Conservation (phyloP, 2,329 filamentous ascomycete genomes). For the Magnaporthales sp. region DNA sequence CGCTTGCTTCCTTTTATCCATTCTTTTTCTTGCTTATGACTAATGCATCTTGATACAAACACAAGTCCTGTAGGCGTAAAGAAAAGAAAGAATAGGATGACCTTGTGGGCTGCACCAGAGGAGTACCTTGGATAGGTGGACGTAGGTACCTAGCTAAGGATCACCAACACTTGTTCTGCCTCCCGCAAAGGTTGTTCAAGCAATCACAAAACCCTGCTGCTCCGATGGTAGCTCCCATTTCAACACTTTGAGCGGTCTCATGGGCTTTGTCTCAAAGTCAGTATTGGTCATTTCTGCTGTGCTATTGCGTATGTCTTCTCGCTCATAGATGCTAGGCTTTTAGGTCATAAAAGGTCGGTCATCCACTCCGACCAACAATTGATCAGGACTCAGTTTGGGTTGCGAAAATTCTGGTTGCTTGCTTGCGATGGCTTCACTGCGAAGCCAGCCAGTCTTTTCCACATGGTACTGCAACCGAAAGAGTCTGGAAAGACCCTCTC, state of each 20-base stretch:
- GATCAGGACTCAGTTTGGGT: background rate
- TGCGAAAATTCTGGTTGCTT: no score
- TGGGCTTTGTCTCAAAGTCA: background rate
- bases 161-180: no score
- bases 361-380: background rate
- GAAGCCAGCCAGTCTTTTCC: background rate
- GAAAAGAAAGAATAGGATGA: no score
- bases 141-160: no score
- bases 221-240: background rate
- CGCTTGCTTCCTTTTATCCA: background rate
- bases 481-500: background rate
- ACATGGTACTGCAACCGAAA: background rate
- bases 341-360: background rate
- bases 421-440: background rate
- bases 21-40: background rate
- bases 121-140: no score
- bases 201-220: no score
- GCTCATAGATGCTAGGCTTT: background rate
- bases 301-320: no score
- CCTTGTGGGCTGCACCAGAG: no score
- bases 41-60: background rate
- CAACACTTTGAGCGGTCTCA: background rate
- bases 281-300: no score
- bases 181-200: no score
- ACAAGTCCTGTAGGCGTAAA: background rate